Evolutionary conservation across 176 grass and related monocot species (phyloP).

Genomic region (Thinopyrum elongatum): DNA sequence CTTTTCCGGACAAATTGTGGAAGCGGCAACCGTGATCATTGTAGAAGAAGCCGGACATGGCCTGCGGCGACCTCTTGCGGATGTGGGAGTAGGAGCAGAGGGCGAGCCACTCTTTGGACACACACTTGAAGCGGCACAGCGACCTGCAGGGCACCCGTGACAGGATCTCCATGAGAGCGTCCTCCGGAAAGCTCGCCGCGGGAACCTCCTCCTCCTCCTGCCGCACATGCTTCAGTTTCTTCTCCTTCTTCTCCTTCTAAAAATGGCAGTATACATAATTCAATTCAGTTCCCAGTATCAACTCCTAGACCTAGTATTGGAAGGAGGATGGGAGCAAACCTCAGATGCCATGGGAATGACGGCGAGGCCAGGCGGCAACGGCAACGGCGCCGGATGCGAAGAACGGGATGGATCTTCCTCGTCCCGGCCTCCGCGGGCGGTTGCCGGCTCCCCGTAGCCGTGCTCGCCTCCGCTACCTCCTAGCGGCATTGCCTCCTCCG

Average conservation of each 20-base stretch:
- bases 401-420: neutral
- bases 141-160: neutral
- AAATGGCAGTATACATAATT: neutral
- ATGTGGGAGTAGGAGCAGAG: neutral
- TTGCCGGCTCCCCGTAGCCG: neutral
- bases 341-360: neutral
- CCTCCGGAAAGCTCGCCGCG: neutral
- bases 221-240: neutral
- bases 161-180: neutral
- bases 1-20: neutral
- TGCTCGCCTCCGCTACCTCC: neutral
- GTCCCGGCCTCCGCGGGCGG: neutral
- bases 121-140: neutral
- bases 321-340: neutral
- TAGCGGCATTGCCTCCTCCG: neutral
- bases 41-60: neutral
- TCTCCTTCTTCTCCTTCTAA: neutral
- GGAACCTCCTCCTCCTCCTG: neutral
- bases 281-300: neutral
- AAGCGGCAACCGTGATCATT: neutral
- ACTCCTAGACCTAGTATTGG: neutral
- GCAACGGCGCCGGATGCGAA: neutral
- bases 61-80: neutral
- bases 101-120: neutral
- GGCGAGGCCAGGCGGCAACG: neutral